Conservation (phyloP, 208 protist genomes). For the Giardia duodenalis region DNA sequence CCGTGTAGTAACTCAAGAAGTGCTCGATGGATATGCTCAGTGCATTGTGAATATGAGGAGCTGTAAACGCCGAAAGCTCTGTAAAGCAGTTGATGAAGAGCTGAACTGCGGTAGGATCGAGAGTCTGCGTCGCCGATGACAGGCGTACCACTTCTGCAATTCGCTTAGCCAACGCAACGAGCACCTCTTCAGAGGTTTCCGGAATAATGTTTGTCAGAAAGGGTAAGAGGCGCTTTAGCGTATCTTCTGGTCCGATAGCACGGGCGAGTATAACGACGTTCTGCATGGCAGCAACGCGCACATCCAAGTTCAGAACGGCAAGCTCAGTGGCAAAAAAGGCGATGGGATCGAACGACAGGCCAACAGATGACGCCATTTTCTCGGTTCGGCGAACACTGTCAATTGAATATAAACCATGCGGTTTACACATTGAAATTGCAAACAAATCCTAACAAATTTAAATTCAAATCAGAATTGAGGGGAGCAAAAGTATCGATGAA, state of each 20-base stretch:
- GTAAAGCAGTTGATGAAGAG: neutral
- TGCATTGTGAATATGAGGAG: neutral
- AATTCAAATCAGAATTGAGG: neutral
- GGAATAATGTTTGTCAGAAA: neutral
- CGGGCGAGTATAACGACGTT: neutral
- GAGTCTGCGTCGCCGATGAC: neutral
- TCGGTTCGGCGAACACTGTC: too few relatives aligned
- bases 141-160: neutral
- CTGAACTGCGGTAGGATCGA: neutral
- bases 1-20: neutral
- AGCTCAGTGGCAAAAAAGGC: neutral
- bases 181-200: neutral
- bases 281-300: neutral
- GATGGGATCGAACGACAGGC: neutral
- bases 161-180: neutral
- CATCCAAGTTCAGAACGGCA: neutral
- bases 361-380: too few relatives aligned
- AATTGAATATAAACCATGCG: too few relatives aligned
- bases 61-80: neutral
- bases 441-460: neutral
- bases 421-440: too few relatives aligned
- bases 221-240: neutral
- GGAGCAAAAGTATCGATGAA: conserved; percentile 33
- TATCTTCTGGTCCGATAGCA: neutral
- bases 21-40: neutral